phyloP scores from a whole-genome alignment of 257 asterid species.

The Solanum chmielewskii region DNA sequence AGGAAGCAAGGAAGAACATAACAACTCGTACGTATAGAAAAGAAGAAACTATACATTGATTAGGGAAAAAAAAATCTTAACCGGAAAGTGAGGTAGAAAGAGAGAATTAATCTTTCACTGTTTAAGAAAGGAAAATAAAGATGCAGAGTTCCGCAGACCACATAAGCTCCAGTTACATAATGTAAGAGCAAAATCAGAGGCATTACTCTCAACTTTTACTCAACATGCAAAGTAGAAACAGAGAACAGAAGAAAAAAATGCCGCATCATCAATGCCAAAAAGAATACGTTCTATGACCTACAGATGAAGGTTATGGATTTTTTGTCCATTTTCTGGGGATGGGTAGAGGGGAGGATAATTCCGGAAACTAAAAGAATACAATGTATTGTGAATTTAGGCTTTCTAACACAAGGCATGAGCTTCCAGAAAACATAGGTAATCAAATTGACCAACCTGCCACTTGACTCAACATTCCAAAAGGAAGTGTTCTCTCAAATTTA shows the following conservation, averaged over 20 bases:
- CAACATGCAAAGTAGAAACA: background rate
- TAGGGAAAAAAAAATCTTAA: background rate
- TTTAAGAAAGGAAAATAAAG: background rate
- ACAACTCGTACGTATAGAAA: background rate
- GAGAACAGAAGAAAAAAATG: background rate
- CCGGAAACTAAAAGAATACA: background rate
- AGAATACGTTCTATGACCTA: background rate
- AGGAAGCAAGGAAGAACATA: background rate
- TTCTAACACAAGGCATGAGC: background rate
- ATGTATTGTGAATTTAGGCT: background rate
- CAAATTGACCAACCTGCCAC: slow-evolving; percentile 67
- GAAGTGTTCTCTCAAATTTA: slow-evolving; percentile 71
- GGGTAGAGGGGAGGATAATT: background rate
- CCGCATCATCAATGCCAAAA: background rate
- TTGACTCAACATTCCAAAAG: slow-evolving; percentile 88
- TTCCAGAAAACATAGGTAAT: slow-evolving; percentile 1
- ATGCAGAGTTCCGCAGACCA: background rate
- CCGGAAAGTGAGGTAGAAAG: background rate
- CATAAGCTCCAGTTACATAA: background rate
- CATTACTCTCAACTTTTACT: background rate
- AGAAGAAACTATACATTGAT: background rate
- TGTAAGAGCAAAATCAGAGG: background rate
- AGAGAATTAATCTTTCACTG: background rate
- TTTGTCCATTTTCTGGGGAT: background rate
- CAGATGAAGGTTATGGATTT: background rate